Evolutionary conservation across 192 early-diverging fungal species (phyloP), one percentile per base, ranked within the genome.

Genomic region (Entomortierella beljakovae): DNA sequence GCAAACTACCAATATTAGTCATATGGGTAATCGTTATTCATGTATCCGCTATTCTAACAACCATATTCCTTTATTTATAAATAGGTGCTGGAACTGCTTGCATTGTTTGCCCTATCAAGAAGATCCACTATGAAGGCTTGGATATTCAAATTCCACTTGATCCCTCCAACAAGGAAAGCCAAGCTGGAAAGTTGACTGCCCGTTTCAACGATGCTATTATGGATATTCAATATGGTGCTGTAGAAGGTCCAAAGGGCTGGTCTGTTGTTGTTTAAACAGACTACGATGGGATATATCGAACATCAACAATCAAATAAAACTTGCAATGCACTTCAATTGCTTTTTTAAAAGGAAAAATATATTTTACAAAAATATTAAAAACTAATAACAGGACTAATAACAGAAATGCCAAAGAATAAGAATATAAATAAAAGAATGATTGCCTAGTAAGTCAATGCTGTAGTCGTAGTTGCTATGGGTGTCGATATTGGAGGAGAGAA

Each of bases 161-260:
- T 70, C 93, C 95, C 34, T 85, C 83, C 18, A 82, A 97, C 79
- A 84, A 91, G 51, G 85, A 80, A 9, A 77, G 84, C 48, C 93
- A 97, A 79, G 95, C 96, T 42, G 97, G 97, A 32, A 94, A 93
- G 61, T 79, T 95, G 55, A 91, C 97, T 26, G 89, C 82, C 65
- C 86, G 92, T 53, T 84, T 98, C 75, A 92, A 92, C 69, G 88
- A 97, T 33, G 87, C 92, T 7, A 93, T 98, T 56, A 88, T 94
- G 89, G 92, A 89, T 54, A 96, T 98, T 75, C 97, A 98, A 87
- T 97, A 97, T 70, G 97, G 97, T 63, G 95, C 96, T 55, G 81
- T 88, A 16, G 83, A 88, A 60, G 89, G 91, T 61, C 88, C 92
- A 48, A 81, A 84, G 52, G 80, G 89, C 59, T 98, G 97, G 97